Conservation (phyloP, 2,329 filamentous ascomycete species). For the Paramyrothecium roridum region DNA sequence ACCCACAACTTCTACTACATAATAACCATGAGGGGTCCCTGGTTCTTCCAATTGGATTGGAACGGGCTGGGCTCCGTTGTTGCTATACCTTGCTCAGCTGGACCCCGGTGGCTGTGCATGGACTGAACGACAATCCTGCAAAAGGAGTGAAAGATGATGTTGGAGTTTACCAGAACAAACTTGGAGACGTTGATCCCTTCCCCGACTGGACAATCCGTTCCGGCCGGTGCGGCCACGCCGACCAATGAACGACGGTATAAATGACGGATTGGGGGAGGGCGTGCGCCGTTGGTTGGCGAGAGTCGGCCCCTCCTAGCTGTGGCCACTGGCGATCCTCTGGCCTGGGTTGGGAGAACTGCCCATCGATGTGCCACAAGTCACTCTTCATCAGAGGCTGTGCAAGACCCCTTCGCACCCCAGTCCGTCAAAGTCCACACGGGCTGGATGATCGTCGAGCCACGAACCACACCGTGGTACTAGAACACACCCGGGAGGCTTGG, state of each 20-base stretch:
- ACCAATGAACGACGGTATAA: not conserved
- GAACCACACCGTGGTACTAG: not conserved
- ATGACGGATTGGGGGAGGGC: not conserved
- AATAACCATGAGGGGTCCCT: too few relatives aligned
- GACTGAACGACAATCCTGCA: not conserved
- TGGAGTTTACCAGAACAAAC: not conserved
- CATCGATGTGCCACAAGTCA: conserved; percentile 20
- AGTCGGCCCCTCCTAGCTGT: not conserved
- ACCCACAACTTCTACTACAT: too few relatives aligned
- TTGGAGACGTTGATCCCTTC: not conserved
- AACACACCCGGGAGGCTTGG: too few relatives aligned
- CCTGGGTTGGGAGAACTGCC: too few relatives aligned
- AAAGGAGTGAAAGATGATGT: not conserved
- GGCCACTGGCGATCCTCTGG: not conserved
- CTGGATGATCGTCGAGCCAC: too few relatives aligned
- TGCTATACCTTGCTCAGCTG: not conserved
- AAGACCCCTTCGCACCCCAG: not conserved
- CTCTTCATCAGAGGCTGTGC: conserved; percentile 12
- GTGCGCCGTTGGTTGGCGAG: not conserved
- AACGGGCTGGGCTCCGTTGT: not conserved
- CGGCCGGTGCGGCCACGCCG: not conserved
- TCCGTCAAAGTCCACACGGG: not conserved
- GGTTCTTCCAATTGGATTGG: not conserved
- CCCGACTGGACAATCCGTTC: not conserved
- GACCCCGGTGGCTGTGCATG: not conserved